Conservation (phyloP, 768 basidiomycete species). For the Fomitopsis serialis region DNA sequence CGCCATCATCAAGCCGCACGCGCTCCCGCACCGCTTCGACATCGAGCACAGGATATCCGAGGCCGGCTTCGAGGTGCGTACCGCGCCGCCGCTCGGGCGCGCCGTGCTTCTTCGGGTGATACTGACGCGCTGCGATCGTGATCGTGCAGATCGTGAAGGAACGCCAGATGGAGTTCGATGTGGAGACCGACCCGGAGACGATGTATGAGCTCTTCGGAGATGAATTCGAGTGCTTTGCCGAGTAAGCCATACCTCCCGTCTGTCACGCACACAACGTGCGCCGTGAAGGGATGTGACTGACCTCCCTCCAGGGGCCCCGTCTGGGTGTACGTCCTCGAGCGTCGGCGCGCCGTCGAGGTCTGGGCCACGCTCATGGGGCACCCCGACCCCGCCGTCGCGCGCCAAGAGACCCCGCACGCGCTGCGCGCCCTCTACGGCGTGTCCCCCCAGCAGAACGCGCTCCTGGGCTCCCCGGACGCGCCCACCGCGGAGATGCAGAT, state of each 20-base stretch:
- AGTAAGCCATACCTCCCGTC: constrained; percentile 46
- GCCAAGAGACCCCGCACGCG: constrained; percentile 52
- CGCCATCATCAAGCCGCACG: constrained; percentile 81
- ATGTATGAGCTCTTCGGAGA: constrained; percentile 78
- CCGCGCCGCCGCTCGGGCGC: constrained; percentile 4
- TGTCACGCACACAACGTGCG: background rate
- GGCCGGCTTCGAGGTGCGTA: constrained; percentile 73
- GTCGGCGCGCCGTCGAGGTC: constrained; percentile 75
- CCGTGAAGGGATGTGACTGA: background rate
- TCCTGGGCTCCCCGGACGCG: constrained; percentile 68
- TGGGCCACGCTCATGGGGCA: constrained; percentile 75
- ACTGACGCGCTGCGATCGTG: background rate
- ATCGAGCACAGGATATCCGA: constrained; percentile 77
- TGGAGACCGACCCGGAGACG: constrained; percentile 75
- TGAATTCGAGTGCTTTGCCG: constrained; percentile 65
- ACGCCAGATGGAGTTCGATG: constrained; percentile 84
- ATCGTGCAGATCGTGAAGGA: constrained; percentile 73
- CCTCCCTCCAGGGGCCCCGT: constrained; percentile 58
- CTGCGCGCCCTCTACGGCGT: constrained; percentile 66
- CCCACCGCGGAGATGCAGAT: constrained; percentile 78
- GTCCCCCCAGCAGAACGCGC: constrained; percentile 48
- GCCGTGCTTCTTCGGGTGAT: background rate
- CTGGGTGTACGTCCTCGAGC: constrained; percentile 90
- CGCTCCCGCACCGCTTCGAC: constrained; percentile 66
- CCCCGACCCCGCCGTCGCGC: constrained; percentile 52